Percentiles rank a stretch among this genome's conserved stretches.
Evolutionary conservation across 441 rosid species (phyloP).

Genomic region (Capsella rubella): DNA sequence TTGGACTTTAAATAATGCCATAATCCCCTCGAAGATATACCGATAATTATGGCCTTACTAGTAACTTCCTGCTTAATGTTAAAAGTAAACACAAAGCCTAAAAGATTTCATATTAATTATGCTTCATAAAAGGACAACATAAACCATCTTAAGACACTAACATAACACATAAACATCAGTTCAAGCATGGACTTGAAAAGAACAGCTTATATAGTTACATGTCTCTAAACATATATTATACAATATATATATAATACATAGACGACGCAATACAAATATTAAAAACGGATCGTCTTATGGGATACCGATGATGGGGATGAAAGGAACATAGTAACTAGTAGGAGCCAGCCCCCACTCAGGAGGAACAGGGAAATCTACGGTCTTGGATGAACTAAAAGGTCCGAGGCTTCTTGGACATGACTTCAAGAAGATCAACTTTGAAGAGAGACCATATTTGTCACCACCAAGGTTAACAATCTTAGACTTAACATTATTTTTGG

Average conservation of each 20-base stretch:
- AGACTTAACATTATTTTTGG: slow-evolving; percentile 52
- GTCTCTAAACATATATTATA: slow-evolving; percentile 22
- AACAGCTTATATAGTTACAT: slow-evolving; percentile 21
- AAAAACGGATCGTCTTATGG: slow-evolving; percentile 50
- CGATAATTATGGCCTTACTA: no score
- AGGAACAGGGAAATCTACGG: slow-evolving; percentile 82
- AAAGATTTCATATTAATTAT: background rate
- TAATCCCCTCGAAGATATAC: no score
- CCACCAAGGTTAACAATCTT: slow-evolving; percentile 47
- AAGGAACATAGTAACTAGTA: slow-evolving; percentile 75
- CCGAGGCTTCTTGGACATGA: slow-evolving; percentile 50
- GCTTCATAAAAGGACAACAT: slow-evolving; percentile 20
- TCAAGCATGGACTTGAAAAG: slow-evolving; percentile 19
- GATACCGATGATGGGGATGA: slow-evolving; percentile 86
- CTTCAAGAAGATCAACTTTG: slow-evolving; percentile 69
- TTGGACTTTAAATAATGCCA: no score
- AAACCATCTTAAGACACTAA: slow-evolving; percentile 33
- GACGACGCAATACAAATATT: background rate
- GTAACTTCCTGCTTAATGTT: background rate
- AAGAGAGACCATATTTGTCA: slow-evolving; percentile 54
- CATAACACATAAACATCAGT: slow-evolving; percentile 29
- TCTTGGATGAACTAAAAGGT: slow-evolving; percentile 62
- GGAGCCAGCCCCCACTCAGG: slow-evolving; percentile 91
- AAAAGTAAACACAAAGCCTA: background rate
- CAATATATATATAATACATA: slow-evolving; percentile 19